Percentiles rank a stretch among this genome's conserved stretches.
Conservation (phyloP, 1,284 basidiomycete genomes). For the Moesziomyces aphidis region DNA sequence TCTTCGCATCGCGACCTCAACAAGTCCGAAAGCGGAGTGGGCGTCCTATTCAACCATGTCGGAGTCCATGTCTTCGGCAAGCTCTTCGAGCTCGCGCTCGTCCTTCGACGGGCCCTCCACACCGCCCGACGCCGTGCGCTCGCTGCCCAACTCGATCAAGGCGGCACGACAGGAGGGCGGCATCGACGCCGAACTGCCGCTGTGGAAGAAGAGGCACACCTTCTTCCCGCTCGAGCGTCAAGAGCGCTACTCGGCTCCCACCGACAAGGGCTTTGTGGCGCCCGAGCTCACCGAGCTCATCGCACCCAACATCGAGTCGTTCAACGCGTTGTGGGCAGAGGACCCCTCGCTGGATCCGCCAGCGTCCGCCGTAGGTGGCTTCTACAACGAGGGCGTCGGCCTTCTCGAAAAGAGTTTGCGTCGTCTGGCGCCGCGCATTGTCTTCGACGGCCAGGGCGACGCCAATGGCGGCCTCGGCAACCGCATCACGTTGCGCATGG, state of each 20-base stretch:
- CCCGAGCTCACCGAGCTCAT: constrained; percentile 93
- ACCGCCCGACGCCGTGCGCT: constrained; percentile 34
- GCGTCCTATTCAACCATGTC: constrained; percentile 14
- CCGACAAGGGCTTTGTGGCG: constrained; percentile 77
- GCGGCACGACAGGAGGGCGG: constrained; percentile 38
- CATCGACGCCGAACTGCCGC: constrained; percentile 24
- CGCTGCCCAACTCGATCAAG: constrained; percentile 43
- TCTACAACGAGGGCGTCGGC: constrained; percentile 76
- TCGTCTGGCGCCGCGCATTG: constrained; percentile 88
- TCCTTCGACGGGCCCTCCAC: constrained; percentile 48
- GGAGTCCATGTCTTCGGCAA: constrained; percentile 44
- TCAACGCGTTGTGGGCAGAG: constrained; percentile 80
- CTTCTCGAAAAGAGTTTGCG: constrained; percentile 82
- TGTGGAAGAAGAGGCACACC: constrained; percentile 65
- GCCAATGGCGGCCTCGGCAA: constrained; percentile 64
- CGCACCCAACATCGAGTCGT: constrained; percentile 92
- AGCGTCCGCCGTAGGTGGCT: constrained; percentile 76
- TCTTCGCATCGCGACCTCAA: neutral
- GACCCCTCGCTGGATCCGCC: constrained; percentile 62
- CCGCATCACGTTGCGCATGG: constrained; percentile 81
- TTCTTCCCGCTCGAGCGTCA: constrained; percentile 91
- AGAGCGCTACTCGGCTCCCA: constrained; percentile 82
- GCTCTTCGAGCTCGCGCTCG: constrained; percentile 47
- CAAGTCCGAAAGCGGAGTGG: neutral
- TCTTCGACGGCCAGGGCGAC: constrained; percentile 80